These are phyloP conservation scores for Secale cereale DNA, from an alignment of 176 grass and related monocot species.

Conservation along the genomic window DNA sequence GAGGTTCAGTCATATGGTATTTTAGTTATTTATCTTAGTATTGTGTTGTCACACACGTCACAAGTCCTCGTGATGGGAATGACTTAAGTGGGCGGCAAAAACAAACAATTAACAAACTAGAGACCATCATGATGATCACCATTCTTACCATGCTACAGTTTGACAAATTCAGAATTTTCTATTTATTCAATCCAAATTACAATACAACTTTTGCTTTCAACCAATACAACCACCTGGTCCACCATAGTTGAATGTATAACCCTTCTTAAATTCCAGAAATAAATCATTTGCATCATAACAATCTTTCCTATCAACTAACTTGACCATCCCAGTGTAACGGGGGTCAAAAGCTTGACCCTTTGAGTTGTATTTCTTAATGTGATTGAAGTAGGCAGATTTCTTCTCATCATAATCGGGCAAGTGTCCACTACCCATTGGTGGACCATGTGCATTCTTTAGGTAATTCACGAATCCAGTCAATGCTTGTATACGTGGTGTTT, in stretches of 20 bases:
- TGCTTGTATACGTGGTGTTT: neutral
- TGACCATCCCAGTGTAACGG: neutral
- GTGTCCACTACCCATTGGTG: conserved; percentile 44
- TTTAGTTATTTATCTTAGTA: too few relatives aligned
- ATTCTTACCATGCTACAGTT: too few relatives aligned
- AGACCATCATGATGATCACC: too few relatives aligned
- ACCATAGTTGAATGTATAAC: conserved; percentile 7
- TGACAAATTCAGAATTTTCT: too few relatives aligned
- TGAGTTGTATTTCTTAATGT: conserved; percentile 7
- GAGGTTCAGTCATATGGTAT: too few relatives aligned
- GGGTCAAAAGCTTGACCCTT: neutral
- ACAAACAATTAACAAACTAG: too few relatives aligned
- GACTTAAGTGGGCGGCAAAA: too few relatives aligned
- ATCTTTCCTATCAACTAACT: neutral
- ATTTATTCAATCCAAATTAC: too few relatives aligned
- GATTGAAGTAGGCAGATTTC: conserved; percentile 32
- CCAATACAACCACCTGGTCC: conserved; percentile 10
- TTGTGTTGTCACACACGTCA: too few relatives aligned
- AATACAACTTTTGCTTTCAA: neutral
- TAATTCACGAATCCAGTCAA: conserved; percentile 17
- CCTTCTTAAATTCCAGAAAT: neutral
- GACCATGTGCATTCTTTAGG: neutral
- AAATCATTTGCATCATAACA: neutral
- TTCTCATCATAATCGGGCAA: conserved; percentile 1
- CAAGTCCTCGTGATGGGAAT: too few relatives aligned